phyloP scores from a whole-genome alignment of 345 rosid species.

The Tarenaya hassleriana region DNA sequence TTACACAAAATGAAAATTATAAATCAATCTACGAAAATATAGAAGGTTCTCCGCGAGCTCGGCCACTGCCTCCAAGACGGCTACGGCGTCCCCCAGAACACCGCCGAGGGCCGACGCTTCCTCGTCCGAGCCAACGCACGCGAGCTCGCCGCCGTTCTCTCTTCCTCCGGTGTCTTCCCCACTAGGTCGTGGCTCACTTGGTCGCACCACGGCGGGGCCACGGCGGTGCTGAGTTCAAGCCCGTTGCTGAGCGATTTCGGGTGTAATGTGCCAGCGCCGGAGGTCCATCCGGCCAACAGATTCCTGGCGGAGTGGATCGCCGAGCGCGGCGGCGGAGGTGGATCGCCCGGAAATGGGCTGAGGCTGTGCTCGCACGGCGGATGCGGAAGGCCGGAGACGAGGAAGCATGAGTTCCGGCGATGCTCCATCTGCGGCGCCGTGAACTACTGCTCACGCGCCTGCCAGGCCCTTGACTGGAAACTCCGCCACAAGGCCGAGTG shows the following conservation, averaged over 20 bases:
- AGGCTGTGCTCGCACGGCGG: slow-evolving; percentile 77
- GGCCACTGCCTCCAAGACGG: slow-evolving; percentile 99
- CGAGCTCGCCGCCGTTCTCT: slow-evolving; percentile 68
- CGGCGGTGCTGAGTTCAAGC: slow-evolving; percentile 13
- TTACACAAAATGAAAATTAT: too few relatives aligned
- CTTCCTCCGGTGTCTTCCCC: slow-evolving; percentile 26
- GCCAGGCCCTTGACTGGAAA: slow-evolving; percentile 98
- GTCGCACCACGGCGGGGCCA: slow-evolving; percentile 18
- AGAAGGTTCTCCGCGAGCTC: slow-evolving; percentile 87
- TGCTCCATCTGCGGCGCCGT: slow-evolving; percentile 94
- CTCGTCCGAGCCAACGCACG: slow-evolving; percentile 94
- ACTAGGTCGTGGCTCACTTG: slow-evolving; percentile 51
- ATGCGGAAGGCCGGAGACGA: slow-evolving; percentile 89
- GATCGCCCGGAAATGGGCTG: slow-evolving; percentile 40
- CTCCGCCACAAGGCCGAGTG: slow-evolving; percentile 77
- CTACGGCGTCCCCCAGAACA: slow-evolving; percentile 84
- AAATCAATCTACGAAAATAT: too few relatives aligned
- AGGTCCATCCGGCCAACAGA: slow-evolving; percentile 67
- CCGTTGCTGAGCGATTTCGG: slow-evolving; percentile 90
- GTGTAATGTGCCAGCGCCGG: slow-evolving; percentile 92
- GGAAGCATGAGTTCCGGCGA: slow-evolving; percentile 84
- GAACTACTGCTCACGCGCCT: slow-evolving; percentile 94
- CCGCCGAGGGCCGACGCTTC: slow-evolving; percentile 75
- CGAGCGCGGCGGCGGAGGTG: slow-evolving; percentile 29
- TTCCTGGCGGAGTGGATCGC: slow-evolving; percentile 80